These are phyloP conservation scores for Talaromyces sp. DNA, from an alignment of 2,329 filamentous ascomycete species.

Conservation along the genomic window DNA sequence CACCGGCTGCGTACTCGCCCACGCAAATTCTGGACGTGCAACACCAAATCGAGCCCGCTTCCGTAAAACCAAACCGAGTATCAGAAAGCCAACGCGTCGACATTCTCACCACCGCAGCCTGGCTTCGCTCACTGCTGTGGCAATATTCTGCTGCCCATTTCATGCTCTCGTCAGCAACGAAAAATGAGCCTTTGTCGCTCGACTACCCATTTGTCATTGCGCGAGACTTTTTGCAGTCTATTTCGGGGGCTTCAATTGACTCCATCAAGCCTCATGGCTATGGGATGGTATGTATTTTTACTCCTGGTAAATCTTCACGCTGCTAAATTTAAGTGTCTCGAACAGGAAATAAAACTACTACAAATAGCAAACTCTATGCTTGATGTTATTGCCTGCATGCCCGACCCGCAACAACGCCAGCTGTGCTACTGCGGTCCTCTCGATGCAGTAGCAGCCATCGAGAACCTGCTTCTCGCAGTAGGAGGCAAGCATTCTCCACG, in stretches of 20 bases:
- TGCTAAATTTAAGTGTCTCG: neutral
- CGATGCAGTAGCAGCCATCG: neutral
- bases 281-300: slow-evolving; percentile 4
- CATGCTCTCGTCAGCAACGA: slow-evolving; percentile 12
- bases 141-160: slow-evolving; percentile 16
- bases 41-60: neutral
- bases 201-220: slow-evolving; percentile 10
- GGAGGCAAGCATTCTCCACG: neutral
- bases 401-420: neutral
- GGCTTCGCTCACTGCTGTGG: slow-evolving; percentile 15
- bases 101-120: slow-evolving; percentile 14
- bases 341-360: slow-evolving; percentile 7
- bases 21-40: neutral
- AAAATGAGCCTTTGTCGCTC: slow-evolving; percentile 3
- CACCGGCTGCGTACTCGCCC: neutral
- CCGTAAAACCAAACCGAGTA: neutral
- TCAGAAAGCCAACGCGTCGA: slow-evolving; percentile 8
- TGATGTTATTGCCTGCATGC: slow-evolving; percentile 7
- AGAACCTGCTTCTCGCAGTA: neutral
- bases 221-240: slow-evolving; percentile 7
- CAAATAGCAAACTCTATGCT: slow-evolving; percentile 8
- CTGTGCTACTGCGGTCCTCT: neutral
- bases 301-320: neutral
- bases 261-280: slow-evolving; percentile 9
- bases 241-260: slow-evolving; percentile 3